These are phyloP conservation scores for Lathyrus tuberosus DNA, from an alignment of 306 rosid genomes.

Conservation along the genomic window DNA sequence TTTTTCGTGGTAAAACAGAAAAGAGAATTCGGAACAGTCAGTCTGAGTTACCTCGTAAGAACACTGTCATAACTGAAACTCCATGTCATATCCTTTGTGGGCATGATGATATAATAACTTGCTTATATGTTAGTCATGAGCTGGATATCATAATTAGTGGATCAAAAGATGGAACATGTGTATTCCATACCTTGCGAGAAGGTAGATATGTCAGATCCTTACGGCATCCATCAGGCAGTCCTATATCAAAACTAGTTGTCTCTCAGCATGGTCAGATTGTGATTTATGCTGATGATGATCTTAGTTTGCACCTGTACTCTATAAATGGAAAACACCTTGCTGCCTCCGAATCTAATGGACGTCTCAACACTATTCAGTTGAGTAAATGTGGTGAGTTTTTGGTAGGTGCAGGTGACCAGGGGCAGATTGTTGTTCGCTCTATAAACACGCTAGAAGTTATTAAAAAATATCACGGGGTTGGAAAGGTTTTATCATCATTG, in stretches of 20 bases:
- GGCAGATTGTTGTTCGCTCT: slow-evolving; percentile 91
- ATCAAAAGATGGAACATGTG: slow-evolving; percentile 95
- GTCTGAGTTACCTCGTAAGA: slow-evolving; percentile 80
- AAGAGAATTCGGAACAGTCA: slow-evolving; percentile 72
- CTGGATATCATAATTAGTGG: slow-evolving; percentile 98
- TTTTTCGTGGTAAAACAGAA: slow-evolving; percentile 75
- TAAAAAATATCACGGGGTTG: slow-evolving; percentile 76
- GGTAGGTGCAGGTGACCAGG: slow-evolving; percentile 96
- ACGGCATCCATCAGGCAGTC: slow-evolving; percentile 80
- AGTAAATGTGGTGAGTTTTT: slow-evolving; percentile 91
- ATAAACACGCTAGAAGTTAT: slow-evolving; percentile 90
- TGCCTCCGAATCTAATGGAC: slow-evolving; percentile 88
- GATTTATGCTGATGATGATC: slow-evolving; percentile 93
- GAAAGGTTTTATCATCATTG: slow-evolving; percentile 81
- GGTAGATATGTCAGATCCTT: slow-evolving; percentile 95
- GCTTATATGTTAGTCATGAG: slow-evolving; percentile 82
- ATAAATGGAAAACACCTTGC: slow-evolving; percentile 96
- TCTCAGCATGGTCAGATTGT: slow-evolving; percentile 84
- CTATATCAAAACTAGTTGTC: slow-evolving; percentile 85
- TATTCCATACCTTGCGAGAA: slow-evolving; percentile 87
- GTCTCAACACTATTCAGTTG: slow-evolving; percentile 81
- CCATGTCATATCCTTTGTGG: slow-evolving; percentile 95
- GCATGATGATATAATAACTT: slow-evolving; percentile 91
- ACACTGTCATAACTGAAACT: slow-evolving; percentile 76
- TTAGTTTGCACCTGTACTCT: slow-evolving; percentile 88